Base-by-base conservation (phyloP, 495 filamentous ascomycete genomes). In the Hypoxylon fragiforme region DNA sequence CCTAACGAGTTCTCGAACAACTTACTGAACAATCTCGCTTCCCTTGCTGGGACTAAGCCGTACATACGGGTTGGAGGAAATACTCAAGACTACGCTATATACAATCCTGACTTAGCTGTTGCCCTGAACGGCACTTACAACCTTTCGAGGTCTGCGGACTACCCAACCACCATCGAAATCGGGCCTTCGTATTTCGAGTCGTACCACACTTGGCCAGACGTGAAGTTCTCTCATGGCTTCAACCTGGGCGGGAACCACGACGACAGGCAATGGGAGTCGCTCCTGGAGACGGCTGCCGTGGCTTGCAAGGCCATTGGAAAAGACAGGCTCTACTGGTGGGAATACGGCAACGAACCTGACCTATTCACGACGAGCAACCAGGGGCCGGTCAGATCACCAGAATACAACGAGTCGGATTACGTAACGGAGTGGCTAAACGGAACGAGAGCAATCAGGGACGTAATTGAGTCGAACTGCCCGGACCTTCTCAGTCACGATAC, bases 281-380 rank as follows among this genome's bases (percentile, higher is more conserved):
- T 85, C 3, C 57, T 82, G 3, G 73, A 75, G 11, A 82, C 82
- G 0, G 83, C 81, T 0, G 72, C 79, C 0, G 63, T 83, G 21
- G 85, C 77, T 7, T 89, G 85, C 68, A 81, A 81, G 54, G 80
- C 81, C 7, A 63, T 86, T 3, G 63, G 70, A 22, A 68, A 61
- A 7, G 77, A 72, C 12, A 78, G 69, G 43, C 65, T 87, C 13
- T 71, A 79, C 18, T 68, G 70, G 48, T 87, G 82, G 83, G 79
- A 83, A 45, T 77, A 85, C 56, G 85, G 84, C 12, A 88, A 89
- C 50, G 85, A 89, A 67, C 84, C 85, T 0, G 85, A 89, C 58
- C 69, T 87, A 18, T 87, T 70, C 62, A 76, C 77, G 14, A 79
- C 76, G 2, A 80, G 77, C 20, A 56, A 76, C 9, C 80, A 81